Conservation (phyloP, 2,329 filamentous ascomycete species). For the Fusarium sp. region DNA sequence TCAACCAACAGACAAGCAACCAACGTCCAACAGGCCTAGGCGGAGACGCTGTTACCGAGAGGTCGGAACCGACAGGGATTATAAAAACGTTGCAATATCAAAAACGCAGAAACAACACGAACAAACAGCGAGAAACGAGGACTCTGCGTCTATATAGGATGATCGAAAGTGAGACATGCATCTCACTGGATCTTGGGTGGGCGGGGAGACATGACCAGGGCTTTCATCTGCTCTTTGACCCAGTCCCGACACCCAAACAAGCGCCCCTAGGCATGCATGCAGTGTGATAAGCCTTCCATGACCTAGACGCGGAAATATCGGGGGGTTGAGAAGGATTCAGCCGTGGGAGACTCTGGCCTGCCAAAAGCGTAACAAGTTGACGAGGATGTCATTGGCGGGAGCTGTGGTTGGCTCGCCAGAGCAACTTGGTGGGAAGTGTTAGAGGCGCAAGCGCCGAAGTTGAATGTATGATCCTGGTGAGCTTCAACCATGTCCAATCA, state of each 20-base stretch:
- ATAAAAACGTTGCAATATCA: slow-evolving; percentile 32
- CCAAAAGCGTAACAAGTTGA: slow-evolving; percentile 18
- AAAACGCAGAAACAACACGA: slow-evolving; percentile 29
- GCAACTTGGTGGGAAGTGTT: slow-evolving; percentile 34
- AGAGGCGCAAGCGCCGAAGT: slow-evolving; percentile 46
- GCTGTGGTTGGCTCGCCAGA: slow-evolving; percentile 37
- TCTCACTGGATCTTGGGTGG: slow-evolving; percentile 19
- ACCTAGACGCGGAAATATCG: slow-evolving; percentile 34
- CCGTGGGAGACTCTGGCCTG: slow-evolving; percentile 18
- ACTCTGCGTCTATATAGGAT: slow-evolving; percentile 45
- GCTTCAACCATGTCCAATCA: slow-evolving; percentile 43
- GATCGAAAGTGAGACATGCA: slow-evolving; percentile 21
- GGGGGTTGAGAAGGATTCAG: slow-evolving; percentile 35
- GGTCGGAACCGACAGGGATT: slow-evolving; percentile 41
- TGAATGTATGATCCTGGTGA: slow-evolving; percentile 26
- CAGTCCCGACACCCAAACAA: slow-evolving; percentile 32
- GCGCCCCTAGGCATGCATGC: slow-evolving; percentile 47
- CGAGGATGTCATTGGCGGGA: slow-evolving; percentile 18
- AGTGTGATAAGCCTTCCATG: slow-evolving; percentile 42
- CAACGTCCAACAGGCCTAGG: slow-evolving; percentile 30
- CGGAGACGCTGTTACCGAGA: slow-evolving; percentile 35
- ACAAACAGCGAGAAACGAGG: slow-evolving; percentile 39
- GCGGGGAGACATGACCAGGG: slow-evolving; percentile 14
- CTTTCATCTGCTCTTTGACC: slow-evolving; percentile 13
- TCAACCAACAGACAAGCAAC: slow-evolving; percentile 34